Evolutionary conservation across 352 stramenopile genomes (phyloP).

Genomic region (Achlya hypogyna): DNA sequence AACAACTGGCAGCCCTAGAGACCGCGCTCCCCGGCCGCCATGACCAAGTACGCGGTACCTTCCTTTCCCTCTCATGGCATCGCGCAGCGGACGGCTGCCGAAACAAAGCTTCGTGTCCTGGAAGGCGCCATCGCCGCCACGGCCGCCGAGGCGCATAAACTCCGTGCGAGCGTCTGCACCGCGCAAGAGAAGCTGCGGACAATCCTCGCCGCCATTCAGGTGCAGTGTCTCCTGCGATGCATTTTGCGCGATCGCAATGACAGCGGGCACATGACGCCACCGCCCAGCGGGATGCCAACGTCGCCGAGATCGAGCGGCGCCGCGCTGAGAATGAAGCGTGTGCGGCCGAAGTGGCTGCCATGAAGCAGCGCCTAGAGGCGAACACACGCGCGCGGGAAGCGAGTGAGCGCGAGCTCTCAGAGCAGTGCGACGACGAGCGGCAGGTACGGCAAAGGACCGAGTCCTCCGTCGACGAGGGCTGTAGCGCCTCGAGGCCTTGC

Average conservation of each 20-base stretch:
- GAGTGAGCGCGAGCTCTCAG: not conserved
- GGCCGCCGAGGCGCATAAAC: not conserved
- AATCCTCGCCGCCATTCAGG: constrained; percentile 85
- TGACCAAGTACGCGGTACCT: not conserved
- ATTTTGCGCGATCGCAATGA: no score
- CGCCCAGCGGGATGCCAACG: not conserved
- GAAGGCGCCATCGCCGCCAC: constrained; percentile 7
- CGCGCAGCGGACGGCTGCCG: not conserved
- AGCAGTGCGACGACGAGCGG: not conserved
- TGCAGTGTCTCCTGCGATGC: constrained; percentile 89
- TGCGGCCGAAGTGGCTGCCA: not conserved
- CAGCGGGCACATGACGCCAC: not conserved
- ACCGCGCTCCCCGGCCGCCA: not conserved
- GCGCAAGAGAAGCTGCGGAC: not conserved
- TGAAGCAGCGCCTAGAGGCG: not conserved
- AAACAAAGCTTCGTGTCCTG: constrained; percentile 2
- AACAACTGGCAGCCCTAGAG: not conserved
- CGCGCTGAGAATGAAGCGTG: not conserved
- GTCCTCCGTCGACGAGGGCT: not conserved
- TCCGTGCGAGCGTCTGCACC: not conserved
- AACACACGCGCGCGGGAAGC: not conserved
- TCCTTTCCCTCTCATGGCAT: no score
- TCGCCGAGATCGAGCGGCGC: not conserved
- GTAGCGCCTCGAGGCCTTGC: not conserved
- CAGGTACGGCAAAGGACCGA: not conserved